Evolutionary conservation across 352 stramenopile genomes (phyloP), one percentile per base, ranked within the genome.

Genomic region (Elongisporangium senticosum): DNA sequence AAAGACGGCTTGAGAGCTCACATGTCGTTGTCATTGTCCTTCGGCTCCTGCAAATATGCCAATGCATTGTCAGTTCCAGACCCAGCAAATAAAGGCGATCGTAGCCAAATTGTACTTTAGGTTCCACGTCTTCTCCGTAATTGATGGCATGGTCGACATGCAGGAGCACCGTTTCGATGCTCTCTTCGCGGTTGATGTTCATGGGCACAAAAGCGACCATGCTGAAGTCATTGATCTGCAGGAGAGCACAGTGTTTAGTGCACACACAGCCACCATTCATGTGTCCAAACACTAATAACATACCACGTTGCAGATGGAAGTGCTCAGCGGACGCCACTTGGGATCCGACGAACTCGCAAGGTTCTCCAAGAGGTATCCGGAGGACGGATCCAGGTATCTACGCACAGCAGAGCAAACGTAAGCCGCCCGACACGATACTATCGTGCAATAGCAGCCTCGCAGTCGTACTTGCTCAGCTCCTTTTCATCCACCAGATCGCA

Each of bases 151-250:
- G 87, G 76, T 99, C 96, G 15, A 98, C 92, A 58, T 97, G 93
- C 59, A 93, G 76, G 55, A 99, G 75, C 28, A 99, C 89, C n/a
- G 95, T 89, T 57, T 98, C 87, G 51, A 99, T 96, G 59, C 90
- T 98, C 53, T 99, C 94, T 70, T 99, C 97, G 56, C 97, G 87
- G 48, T 83, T 95, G 51, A 98, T 96, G 72, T 99, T 98, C 67
- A 99, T 90, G 2, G 96, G 94, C n/a, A 98, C 75, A 66, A 98
- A 99, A 10, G 89, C 89, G 19, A 99, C 96, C 93, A 99, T 98
- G 61, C 87, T 97, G 71, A 98, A 99, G 82, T 99, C 96, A 53
- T 92, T 93, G 59, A 95, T 92, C 86, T 95, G 28, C 28, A 19
- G 21, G 7, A 22, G 22, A 58, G 24, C 8, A 59, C 40, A 63